Conservation (phyloP, 2,329 filamentous ascomycete species). For the Ramichloridium luteum region DNA sequence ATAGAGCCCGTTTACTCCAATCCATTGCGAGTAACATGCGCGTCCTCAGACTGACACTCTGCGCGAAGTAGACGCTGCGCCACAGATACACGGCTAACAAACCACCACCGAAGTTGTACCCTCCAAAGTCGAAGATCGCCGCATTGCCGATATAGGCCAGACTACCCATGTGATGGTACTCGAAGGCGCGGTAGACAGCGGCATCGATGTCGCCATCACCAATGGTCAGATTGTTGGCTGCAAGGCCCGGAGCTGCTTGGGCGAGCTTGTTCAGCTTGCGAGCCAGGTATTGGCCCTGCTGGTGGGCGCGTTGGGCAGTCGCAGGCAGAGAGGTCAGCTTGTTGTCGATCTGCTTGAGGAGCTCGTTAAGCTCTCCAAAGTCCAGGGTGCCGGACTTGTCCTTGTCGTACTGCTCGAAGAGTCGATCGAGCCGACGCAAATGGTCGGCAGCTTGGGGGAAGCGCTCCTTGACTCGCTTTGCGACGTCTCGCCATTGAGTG, state of each 20-base stretch:
- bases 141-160: constrained; percentile 94
- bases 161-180: constrained; percentile 83
- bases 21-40: constrained; percentile 89
- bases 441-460: constrained; percentile 87
- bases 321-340: constrained; percentile 91
- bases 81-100: constrained; percentile 91
- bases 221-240: constrained; percentile 68
- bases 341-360: constrained; percentile 82
- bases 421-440: constrained; percentile 74
- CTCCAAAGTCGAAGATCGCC: constrained; percentile 77
- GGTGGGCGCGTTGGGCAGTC: constrained; percentile 89
- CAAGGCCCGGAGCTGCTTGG: constrained; percentile 60
- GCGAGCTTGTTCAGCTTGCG: constrained; percentile 90
- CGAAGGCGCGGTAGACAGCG: constrained; percentile 84
- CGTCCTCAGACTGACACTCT: constrained; percentile 88
- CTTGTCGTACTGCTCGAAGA: constrained; percentile 85
- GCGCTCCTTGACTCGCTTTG: constrained; percentile 67
- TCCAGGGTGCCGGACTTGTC: constrained; percentile 89
- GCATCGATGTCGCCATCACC: constrained; percentile 77
- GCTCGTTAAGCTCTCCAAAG: constrained; percentile 79
- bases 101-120: constrained; percentile 63
- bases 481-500: constrained; percentile 75
- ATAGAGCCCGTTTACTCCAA: constrained; percentile 92
- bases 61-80: constrained; percentile 92
- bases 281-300: constrained; percentile 86